A percentile compares a stretch with the other conserved stretches of the same genome.
Conservation (phyloP, 352 stramenopile species). For the Pythium plurisporium region DNA sequence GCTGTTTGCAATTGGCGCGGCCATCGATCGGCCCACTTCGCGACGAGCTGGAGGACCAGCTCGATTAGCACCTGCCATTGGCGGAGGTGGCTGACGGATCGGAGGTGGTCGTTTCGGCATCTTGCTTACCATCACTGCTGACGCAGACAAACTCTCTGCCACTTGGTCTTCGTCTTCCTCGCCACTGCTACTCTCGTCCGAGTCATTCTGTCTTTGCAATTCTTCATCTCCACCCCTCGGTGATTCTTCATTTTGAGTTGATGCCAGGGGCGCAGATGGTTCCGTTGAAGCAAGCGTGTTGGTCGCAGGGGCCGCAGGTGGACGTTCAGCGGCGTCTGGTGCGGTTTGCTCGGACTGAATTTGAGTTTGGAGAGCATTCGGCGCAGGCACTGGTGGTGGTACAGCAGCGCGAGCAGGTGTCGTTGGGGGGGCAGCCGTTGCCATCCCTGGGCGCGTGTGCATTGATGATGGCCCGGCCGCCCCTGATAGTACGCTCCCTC, state of each 20-base stretch:
- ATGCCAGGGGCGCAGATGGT: neutral
- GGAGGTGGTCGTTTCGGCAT: slow-evolving; percentile 23
- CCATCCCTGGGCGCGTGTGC: neutral
- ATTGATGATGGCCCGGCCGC: slow-evolving; percentile 3
- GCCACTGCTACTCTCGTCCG: slow-evolving; percentile 18
- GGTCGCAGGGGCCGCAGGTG: no score
- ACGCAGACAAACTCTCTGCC: slow-evolving; percentile 22
- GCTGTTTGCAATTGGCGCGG: slow-evolving; percentile 5
- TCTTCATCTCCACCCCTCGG: neutral
- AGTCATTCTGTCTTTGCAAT: slow-evolving; percentile 27
- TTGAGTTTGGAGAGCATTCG: no score
- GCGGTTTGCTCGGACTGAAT: no score
- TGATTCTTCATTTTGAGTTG: neutral
- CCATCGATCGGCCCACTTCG: slow-evolving; percentile 9
- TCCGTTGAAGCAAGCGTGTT: neutral
- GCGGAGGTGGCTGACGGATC: slow-evolving; percentile 4
- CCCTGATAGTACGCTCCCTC: slow-evolving; percentile 4
- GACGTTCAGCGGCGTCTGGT: no score
- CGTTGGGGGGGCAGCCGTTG: neutral
- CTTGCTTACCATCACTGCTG: slow-evolving; percentile 25
- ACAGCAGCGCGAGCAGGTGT: neutral
- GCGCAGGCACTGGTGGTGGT: neutral
- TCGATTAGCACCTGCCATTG: neutral
- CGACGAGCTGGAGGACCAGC: neutral
- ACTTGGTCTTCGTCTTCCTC: slow-evolving; percentile 24